Evolutionary conservation across 352 stramenopile species (phyloP).

Genomic region (Phytophthora litchii): DNA sequence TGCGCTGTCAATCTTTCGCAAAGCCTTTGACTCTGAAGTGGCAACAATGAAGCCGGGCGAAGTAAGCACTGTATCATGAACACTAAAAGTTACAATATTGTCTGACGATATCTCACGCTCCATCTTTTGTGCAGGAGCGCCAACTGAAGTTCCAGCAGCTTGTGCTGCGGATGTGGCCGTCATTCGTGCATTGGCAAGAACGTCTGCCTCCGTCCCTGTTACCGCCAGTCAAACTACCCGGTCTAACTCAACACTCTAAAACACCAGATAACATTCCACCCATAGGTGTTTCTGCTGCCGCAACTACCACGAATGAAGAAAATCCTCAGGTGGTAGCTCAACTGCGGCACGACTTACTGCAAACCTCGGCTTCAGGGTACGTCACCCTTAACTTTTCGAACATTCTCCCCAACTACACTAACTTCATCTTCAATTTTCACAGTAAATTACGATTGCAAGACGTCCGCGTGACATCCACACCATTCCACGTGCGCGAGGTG

Average conservation of each 20-base stretch:
- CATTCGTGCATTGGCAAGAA: slow-evolving; percentile 62
- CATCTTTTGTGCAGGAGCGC: slow-evolving; percentile 43
- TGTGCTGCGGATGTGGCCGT: slow-evolving; percentile 81
- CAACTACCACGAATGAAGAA: slow-evolving; percentile 16
- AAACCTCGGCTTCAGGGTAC: slow-evolving; percentile 62
- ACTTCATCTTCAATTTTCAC: not conserved
- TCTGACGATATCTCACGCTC: too few species aligned
- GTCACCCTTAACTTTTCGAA: slow-evolving; percentile 6
- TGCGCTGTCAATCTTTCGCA: slow-evolving; percentile 63
- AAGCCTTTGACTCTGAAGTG: slow-evolving; percentile 65
- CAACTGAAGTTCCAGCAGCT: slow-evolving; percentile 69
- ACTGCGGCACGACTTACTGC: slow-evolving; percentile 44
- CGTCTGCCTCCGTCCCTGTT: slow-evolving; percentile 46
- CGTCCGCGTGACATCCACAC: slow-evolving; percentile 50
- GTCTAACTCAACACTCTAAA: slow-evolving; percentile 6
- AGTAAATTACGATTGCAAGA: slow-evolving; percentile 69
- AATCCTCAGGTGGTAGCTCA: slow-evolving; percentile 19
- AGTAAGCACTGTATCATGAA: slow-evolving; percentile 25
- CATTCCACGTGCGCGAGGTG: slow-evolving; percentile 77
- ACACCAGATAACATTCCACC: slow-evolving; percentile 12
- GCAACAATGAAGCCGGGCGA: slow-evolving; percentile 43
- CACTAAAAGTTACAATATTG: not conserved
- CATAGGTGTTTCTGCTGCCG: slow-evolving; percentile 16
- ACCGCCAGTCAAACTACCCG: slow-evolving; percentile 14
- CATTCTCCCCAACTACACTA: not conserved